Conservation (phyloP, 2,329 filamentous ascomycete species). For the Diaporthe velutina region DNA sequence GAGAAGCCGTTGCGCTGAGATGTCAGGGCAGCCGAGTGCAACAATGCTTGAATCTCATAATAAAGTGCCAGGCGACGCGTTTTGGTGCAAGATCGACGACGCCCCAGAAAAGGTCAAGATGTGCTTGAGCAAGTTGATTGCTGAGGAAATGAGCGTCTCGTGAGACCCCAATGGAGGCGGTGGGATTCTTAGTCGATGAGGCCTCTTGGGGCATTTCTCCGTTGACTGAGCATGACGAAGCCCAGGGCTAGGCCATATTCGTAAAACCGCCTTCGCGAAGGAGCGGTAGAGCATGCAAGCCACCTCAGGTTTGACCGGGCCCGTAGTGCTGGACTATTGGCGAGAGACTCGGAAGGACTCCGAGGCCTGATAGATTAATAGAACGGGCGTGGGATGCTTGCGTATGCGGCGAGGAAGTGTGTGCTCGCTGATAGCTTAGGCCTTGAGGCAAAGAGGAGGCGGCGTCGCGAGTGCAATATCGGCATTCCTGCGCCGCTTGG, state of each 20-base stretch:
- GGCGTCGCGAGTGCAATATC: constrained; percentile 23
- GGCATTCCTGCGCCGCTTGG: constrained; percentile 14
- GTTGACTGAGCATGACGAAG: constrained; percentile 26
- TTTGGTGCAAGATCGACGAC: neutral
- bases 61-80: neutral
- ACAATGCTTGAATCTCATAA: neutral
- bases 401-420: neutral
- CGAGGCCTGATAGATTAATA: constrained; percentile 30
- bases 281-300: constrained; percentile 27
- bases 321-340: constrained; percentile 24
- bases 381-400: constrained; percentile 12
- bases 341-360: constrained; percentile 8
- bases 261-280: constrained; percentile 21
- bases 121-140: constrained; percentile 30
- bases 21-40: neutral
- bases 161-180: constrained; percentile 16
- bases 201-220: constrained; percentile 21
- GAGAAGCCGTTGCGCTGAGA: neutral
- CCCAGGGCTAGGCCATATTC: constrained; percentile 21
- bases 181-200: constrained; percentile 17
- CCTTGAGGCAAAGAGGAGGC: constrained; percentile 2
- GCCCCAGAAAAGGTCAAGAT: neutral
- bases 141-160: constrained; percentile 22
- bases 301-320: constrained; percentile 20
- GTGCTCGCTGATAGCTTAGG: neutral